Evolutionary conservation across 106 monocot genomes (phyloP).

Genomic region (Chionographis japonica): DNA sequence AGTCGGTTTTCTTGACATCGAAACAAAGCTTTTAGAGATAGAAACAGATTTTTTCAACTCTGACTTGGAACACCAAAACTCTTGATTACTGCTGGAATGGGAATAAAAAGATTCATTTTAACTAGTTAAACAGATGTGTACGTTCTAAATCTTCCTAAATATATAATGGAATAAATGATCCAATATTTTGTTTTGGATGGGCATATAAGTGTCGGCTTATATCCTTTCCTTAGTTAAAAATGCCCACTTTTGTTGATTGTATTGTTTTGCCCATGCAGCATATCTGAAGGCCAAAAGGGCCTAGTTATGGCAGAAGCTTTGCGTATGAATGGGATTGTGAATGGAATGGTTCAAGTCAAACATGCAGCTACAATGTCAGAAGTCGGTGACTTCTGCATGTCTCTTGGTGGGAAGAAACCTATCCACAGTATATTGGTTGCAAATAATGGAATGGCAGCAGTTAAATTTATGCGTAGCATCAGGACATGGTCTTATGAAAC

Average conservation of each 20-base stretch:
- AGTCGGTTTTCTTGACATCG: no score
- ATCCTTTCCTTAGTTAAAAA: no score
- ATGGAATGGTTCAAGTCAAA: constrained; percentile 30
- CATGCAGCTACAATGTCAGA: constrained; percentile 48
- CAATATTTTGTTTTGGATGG: no score
- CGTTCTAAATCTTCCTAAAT: no score
- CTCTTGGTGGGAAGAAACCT: constrained; percentile 81
- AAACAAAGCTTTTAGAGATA: no score
- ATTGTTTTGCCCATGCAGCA: constrained; percentile 17
- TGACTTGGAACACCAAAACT: no score
- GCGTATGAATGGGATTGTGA: constrained; percentile 33
- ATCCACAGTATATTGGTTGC: constrained; percentile 96
- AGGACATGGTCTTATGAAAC: constrained; percentile 92
- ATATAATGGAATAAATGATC: no score
- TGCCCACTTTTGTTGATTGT: background rate
- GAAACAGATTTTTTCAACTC: no score
- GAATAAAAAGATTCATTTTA: no score
- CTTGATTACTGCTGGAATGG: no score
- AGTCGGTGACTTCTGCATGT: constrained; percentile 79
- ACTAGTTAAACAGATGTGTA: no score
- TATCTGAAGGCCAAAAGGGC: constrained; percentile 19
- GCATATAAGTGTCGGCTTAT: no score
- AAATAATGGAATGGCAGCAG: constrained; percentile 99
- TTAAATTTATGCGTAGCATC: constrained; percentile 91
- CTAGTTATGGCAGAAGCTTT: constrained; percentile 47